Evolutionary conservation across 306 rosid genomes (phyloP), one percentile per base, ranked within the genome.

Genomic region (Myrica gale): DNA sequence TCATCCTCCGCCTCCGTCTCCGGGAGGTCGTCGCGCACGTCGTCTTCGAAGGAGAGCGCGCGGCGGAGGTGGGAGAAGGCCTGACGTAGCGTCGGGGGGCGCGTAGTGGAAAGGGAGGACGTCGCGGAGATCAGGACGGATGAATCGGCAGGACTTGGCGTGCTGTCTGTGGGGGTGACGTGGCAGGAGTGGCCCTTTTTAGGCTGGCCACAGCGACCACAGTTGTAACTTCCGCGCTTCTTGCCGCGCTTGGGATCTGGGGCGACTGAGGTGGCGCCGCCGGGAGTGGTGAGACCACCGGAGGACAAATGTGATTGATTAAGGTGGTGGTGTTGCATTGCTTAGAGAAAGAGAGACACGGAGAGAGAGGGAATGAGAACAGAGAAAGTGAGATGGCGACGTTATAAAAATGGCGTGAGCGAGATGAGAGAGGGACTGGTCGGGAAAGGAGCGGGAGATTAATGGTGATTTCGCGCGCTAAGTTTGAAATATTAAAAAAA

Each of bases 151-250:
- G 81, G 85, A 8, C 83, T 32, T 0, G 90, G 73, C 0, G 82
- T 77, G 4, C 80, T 45, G 26, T 1, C 19, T 9, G 10, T 23
- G 17, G 75, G 43, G 17, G 67, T 43, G 21, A 85, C 1, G 79
- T 88, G 80, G 75, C 99, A 96, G 76, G 45, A 51, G 58, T 96
- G 98, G 15, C 99, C 99, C 51, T 89, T 92, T 81, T 96, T 92
- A 0, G 99, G 99, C 0, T 77, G 89, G 13, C 98, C 98, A 13
- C 99, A 96, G 0, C 97, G 92, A 51, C 99, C 93, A 21, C 99
- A 96, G 85, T 83, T 90, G 73, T 96, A 96, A 60, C 84, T 86
- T 6, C 99, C 99, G 0, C 99, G 93, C 75, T 82, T 88, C 63
- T 86, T 96, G 20, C 83, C 90, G 1, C 79, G 83, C 80, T 90